phyloP scores from a whole-genome alignment of 2,329 filamentous ascomycete genomes.

The Xylogone sp. region DNA sequence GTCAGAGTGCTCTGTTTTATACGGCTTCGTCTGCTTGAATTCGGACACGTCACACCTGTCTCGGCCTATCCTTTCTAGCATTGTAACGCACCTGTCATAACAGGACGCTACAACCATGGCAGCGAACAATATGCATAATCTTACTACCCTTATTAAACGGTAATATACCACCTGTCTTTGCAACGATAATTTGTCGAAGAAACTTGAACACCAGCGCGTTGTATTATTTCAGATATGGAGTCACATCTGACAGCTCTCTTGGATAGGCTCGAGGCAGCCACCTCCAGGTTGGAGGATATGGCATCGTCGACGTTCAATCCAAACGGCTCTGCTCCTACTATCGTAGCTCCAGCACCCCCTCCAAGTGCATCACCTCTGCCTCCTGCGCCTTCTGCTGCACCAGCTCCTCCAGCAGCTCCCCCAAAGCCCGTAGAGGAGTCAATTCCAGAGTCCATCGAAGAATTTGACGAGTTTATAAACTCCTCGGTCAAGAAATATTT shows the following conservation, averaged over 20 bases:
- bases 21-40: background rate
- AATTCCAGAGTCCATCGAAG: slow-evolving; percentile 76
- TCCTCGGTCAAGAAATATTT: slow-evolving; percentile 74
- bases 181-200: slow-evolving; percentile 3
- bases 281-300: slow-evolving; percentile 93
- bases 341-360: slow-evolving; percentile 26
- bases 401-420: slow-evolving; percentile 41
- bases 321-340: slow-evolving; percentile 35
- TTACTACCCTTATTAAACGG: slow-evolving; percentile 98
- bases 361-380: slow-evolving; percentile 30
- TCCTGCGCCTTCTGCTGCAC: slow-evolving; percentile 32
- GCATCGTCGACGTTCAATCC: slow-evolving; percentile 65
- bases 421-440: slow-evolving; percentile 43
- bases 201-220: background rate
- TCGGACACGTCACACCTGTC: background rate
- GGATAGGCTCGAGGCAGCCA: slow-evolving; percentile 89
- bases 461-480: slow-evolving; percentile 78
- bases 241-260: slow-evolving; percentile 28
- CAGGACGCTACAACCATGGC: slow-evolving; percentile 49
- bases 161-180: slow-evolving; percentile 43
- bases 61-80: background rate
- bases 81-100: background rate
- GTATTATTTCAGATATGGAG: background rate
- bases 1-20: background rate
- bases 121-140: slow-evolving; percentile 86